Evolutionary conservation across 2,329 filamentous ascomycete species (phyloP).

Genomic region (Leptographium flavum): DNA sequence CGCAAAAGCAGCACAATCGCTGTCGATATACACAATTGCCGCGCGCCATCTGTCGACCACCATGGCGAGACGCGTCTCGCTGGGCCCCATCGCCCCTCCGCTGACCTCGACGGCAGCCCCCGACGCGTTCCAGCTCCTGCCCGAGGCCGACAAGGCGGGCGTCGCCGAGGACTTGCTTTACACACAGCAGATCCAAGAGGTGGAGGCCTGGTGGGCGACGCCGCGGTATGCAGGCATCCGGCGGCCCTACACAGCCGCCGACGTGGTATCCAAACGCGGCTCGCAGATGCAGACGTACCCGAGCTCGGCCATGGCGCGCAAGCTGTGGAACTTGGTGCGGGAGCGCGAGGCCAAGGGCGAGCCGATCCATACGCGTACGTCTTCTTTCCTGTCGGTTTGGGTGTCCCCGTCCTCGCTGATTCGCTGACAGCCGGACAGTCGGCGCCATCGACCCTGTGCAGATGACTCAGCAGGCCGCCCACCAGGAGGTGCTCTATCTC

Average conservation of each 20-base stretch:
- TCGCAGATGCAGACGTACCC: slow-evolving; percentile 78
- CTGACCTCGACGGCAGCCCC: slow-evolving; percentile 47
- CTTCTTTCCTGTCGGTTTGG: not conserved
- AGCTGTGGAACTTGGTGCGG: slow-evolving; percentile 80
- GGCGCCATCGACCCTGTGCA: slow-evolving; percentile 97
- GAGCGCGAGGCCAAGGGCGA: slow-evolving; percentile 65
- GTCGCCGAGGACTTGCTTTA: slow-evolving; percentile 74
- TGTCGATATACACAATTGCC: not conserved
- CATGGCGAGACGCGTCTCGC: slow-evolving; percentile 12
- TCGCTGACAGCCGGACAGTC: slow-evolving; percentile 37
- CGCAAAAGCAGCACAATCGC: not conserved
- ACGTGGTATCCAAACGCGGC: slow-evolving; percentile 87
- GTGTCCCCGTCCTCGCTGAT: not conserved
- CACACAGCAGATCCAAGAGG: slow-evolving; percentile 68
- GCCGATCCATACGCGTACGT: slow-evolving; percentile 82
- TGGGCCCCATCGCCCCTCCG: slow-evolving; percentile 41
- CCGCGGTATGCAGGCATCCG: slow-evolving; percentile 80
- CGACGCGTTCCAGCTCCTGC: slow-evolving; percentile 75
- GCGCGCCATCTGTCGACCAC: slow-evolving; percentile 1
- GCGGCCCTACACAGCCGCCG: slow-evolving; percentile 76
- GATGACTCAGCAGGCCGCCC: slow-evolving; percentile 94
- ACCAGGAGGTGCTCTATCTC: slow-evolving; percentile 92
- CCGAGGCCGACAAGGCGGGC: slow-evolving; percentile 63
- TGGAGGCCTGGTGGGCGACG: slow-evolving; percentile 81
- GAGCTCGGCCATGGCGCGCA: slow-evolving; percentile 86